Evolutionary conservation across 2,329 filamentous ascomycete species (phyloP).

Genomic region (Botrytis paeoniae): DNA sequence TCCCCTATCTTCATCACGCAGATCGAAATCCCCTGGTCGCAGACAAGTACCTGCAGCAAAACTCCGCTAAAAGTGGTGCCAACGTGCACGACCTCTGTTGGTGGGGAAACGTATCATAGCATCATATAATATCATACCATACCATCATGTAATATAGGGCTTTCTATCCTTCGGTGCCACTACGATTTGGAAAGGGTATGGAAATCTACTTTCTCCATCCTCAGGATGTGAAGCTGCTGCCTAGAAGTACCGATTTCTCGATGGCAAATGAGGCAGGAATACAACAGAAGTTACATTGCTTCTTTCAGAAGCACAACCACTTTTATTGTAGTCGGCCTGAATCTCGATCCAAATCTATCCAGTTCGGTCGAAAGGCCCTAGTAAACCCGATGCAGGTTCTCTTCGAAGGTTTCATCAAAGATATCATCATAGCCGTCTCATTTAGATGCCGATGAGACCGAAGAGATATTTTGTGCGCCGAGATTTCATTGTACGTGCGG

Average conservation of each 20-base stretch:
- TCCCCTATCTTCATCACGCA: background rate
- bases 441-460: background rate
- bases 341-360: background rate
- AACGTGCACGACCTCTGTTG: constrained; percentile 6
- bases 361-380: background rate
- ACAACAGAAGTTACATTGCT: background rate
- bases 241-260: background rate
- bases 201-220: background rate
- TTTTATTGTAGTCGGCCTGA: background rate
- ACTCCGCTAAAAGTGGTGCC: constrained; percentile 6
- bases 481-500: background rate
- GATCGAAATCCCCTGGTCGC: background rate
- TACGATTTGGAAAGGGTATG: background rate
- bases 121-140: background rate
- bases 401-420: background rate
- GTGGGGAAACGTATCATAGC: background rate
- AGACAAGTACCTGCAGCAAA: constrained; percentile 8
- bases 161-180: background rate
- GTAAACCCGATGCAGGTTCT: background rate
- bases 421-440: background rate
- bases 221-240: background rate
- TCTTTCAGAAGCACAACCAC: background rate
- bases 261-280: background rate
- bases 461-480: background rate
- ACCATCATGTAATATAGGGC: background rate